These are phyloP conservation scores for Graphilbum sp. DNA, from an alignment of 2,329 filamentous ascomycete genomes.

Conservation along the genomic window DNA sequence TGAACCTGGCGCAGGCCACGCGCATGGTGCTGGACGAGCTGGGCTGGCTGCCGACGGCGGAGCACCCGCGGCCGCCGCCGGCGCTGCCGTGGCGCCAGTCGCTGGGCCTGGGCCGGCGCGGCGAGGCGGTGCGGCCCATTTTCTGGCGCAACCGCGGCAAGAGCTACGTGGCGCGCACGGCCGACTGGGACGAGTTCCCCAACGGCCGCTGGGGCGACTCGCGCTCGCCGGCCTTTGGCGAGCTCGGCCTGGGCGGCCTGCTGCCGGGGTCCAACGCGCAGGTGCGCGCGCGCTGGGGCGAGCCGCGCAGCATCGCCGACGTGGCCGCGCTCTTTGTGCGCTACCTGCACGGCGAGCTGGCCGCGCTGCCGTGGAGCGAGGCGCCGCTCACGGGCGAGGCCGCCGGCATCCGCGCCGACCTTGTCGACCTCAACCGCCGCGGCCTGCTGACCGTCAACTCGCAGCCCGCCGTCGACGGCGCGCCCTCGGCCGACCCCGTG, in stretches of 20 bases:
- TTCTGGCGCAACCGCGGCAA: slow-evolving; percentile 98
- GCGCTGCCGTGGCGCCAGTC: slow-evolving; percentile 95
- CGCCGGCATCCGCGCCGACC: slow-evolving; percentile 56
- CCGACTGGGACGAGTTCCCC: slow-evolving; percentile 98
- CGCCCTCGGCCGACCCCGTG: slow-evolving; percentile 69
- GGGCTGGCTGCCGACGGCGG: slow-evolving; percentile 58
- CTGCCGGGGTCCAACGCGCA: slow-evolving; percentile 90
- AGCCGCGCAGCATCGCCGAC: slow-evolving; percentile 64
- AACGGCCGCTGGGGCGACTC: slow-evolving; percentile 98
- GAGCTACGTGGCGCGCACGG: slow-evolving; percentile 86
- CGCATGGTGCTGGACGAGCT: slow-evolving; percentile 89
- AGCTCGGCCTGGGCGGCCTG: slow-evolving; percentile 83
- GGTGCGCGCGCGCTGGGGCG: slow-evolving; percentile 89
- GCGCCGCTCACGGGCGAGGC: slow-evolving; percentile 71
- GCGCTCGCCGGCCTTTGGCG: slow-evolving; percentile 87
- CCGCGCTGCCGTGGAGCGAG: slow-evolving; percentile 88
- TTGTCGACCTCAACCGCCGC: slow-evolving; percentile 69
- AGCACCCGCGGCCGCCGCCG: slow-evolving; percentile 60
- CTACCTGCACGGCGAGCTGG: slow-evolving; percentile 68
- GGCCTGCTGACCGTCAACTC: slow-evolving; percentile 95
- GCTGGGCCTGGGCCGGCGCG: slow-evolving; percentile 70
- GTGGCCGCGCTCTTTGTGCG: slow-evolving; percentile 69
- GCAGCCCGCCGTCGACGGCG: slow-evolving; percentile 84
- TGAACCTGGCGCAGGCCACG: slow-evolving; percentile 93
- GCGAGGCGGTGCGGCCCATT: slow-evolving; percentile 91